phyloP scores from a whole-genome alignment of 1,139 yeast species.

The Debaryomyces singareniensis region DNA sequence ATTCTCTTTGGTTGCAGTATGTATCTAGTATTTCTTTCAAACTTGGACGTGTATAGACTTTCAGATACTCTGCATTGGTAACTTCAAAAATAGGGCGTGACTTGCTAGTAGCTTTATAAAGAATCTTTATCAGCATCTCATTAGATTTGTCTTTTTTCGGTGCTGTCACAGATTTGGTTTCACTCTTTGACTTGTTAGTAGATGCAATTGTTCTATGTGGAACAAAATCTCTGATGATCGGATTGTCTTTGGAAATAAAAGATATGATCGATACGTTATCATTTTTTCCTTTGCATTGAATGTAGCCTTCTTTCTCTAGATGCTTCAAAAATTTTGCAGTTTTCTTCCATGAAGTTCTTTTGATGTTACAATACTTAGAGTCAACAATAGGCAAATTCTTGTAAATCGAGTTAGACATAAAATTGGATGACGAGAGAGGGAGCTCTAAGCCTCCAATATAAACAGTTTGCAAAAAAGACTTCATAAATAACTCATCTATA shows the following conservation, averaged over 20 bases:
- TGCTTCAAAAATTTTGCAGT: constrained; percentile 77
- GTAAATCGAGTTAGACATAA: constrained; percentile 64
- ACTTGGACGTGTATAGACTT: constrained; percentile 48
- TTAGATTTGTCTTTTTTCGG: constrained; percentile 13
- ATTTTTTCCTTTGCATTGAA: constrained; percentile 66
- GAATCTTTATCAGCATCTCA: constrained; percentile 29
- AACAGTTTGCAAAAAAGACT: constrained; percentile 65
- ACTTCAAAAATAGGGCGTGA: constrained; percentile 46
- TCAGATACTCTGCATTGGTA: constrained; percentile 26
- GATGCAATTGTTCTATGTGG: constrained; percentile 40
- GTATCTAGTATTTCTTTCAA: constrained; percentile 44
- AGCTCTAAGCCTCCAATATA: constrained; percentile 49
- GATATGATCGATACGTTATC: constrained; percentile 61
- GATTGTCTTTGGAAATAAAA: constrained; percentile 43
- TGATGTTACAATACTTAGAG: constrained; percentile 54
- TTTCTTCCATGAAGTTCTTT: constrained; percentile 86
- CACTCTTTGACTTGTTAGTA: constrained; percentile 4
- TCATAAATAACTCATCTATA: constrained; percentile 68
- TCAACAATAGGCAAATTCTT: constrained; percentile 63
- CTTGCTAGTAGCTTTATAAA: constrained; percentile 51
- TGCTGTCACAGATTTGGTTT: constrained; percentile 1
- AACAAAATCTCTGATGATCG: constrained; percentile 50
- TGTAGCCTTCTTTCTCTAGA: constrained; percentile 68
- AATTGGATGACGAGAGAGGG: constrained; percentile 66
- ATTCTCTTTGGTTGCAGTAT: constrained; percentile 48